Evolutionary conservation across 148 eudicot species (phyloP), one percentile per base, ranked within the genome.

Genomic region (Pouteria glomerata): DNA sequence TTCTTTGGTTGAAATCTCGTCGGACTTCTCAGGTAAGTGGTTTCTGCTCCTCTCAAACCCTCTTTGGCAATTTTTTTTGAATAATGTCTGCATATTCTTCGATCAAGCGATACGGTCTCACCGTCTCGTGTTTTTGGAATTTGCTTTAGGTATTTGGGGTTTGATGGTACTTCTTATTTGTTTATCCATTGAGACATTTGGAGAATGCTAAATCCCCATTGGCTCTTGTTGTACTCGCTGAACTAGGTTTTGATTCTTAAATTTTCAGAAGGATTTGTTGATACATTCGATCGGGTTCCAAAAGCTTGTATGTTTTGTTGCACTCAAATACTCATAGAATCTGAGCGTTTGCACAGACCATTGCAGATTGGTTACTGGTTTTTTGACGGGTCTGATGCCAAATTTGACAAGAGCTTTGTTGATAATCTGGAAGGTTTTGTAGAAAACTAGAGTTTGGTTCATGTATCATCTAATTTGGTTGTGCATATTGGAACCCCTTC

Each of bases 171-270:
- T 45, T 13, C 8, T 0, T 16, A 5, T 50, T 3, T 50, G 23
- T 50, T 16, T 50, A 50, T 2, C 19, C 1, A 16, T 23, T 50
- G 23, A n/a, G 4, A 10, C 30, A 0, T 53, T 1, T 21, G 27
- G 57, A 53, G 23, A 23, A 53, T 23, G 27, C 29, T 6, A 53
- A 18, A 23, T 7, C 10, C 10, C 10, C 4, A 18, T 29, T 26
- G 1, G 24, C 16, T 27, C 12, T 6, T 33, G 24, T 35, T 0
- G 65, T 19, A 34, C 39, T 51, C 41, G 21, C 57, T 33, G 44
- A 51, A 50, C n/a, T 67, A 30, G 70, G 70, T 45, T 60, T 35
- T 31, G 33, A 31, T 62, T 15, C 45, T 56, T n/a, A 5, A 35
- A 35, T 21, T 62, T 21, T 12, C 2, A 16, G 1, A 19, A 16